Evolutionary conservation across 2,329 filamentous ascomycete species (phyloP).

Genomic region (Neonectria coccinea): DNA sequence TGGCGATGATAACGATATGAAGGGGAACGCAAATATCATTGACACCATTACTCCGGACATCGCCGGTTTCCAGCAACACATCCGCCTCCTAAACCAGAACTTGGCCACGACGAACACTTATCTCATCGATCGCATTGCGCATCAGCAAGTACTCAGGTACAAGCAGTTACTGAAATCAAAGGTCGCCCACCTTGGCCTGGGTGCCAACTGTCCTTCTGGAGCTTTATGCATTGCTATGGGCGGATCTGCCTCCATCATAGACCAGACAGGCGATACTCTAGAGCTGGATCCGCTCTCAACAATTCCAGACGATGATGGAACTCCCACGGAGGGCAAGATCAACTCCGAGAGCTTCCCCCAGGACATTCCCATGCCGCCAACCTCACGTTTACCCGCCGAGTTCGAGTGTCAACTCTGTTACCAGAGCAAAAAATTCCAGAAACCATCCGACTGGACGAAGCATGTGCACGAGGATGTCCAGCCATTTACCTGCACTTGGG

Average conservation of each 20-base stretch:
- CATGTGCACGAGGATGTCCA: slow-evolving; percentile 95
- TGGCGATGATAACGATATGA: slow-evolving; percentile 69
- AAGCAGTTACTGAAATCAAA: slow-evolving; percentile 78
- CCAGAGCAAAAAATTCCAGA: slow-evolving; percentile 84
- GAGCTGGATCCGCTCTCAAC: slow-evolving; percentile 68
- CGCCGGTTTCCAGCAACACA: slow-evolving; percentile 81
- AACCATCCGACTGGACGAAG: slow-evolving; percentile 97
- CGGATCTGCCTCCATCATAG: slow-evolving; percentile 72
- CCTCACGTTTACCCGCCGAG: slow-evolving; percentile 80
- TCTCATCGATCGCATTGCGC: slow-evolving; percentile 83
- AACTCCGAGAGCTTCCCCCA: slow-evolving; percentile 79
- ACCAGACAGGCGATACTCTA: slow-evolving; percentile 69
- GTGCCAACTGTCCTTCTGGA: slow-evolving; percentile 71
- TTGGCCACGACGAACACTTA: slow-evolving; percentile 67
- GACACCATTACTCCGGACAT: slow-evolving; percentile 45
- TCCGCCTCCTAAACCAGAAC: slow-evolving; percentile 78
- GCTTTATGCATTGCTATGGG: slow-evolving; percentile 74
- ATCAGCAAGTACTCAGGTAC: slow-evolving; percentile 83
- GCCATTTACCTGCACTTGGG: slow-evolving; percentile 93
- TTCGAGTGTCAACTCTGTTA: slow-evolving; percentile 94
- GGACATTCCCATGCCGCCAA: slow-evolving; percentile 85
- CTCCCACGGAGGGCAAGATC: slow-evolving; percentile 76
- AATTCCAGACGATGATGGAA: slow-evolving; percentile 66
- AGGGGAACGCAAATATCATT: slow-evolving; percentile 71
- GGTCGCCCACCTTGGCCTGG: slow-evolving; percentile 75